These are phyloP conservation scores for Pestalotiopsis sp. DNA, from an alignment of 2,329 filamentous ascomycete species.

Conservation along the genomic window DNA sequence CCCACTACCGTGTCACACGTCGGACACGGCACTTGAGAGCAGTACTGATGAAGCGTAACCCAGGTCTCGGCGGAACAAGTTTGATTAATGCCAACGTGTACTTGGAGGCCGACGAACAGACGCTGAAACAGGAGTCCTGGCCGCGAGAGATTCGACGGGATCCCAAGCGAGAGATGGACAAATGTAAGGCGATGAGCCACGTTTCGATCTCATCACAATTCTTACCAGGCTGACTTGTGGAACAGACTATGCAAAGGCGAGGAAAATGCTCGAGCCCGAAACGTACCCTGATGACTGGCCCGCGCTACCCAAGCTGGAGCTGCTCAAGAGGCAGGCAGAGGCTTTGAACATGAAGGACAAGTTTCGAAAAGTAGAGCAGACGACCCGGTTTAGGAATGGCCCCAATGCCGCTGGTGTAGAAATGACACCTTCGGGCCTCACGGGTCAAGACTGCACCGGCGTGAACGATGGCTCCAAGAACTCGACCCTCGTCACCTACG, in stretches of 20 bases:
- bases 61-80: slow-evolving; percentile 66
- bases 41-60: slow-evolving; percentile 9
- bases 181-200: slow-evolving; percentile 45
- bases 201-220: slow-evolving; percentile 5
- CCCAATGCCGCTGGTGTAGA: slow-evolving; percentile 66
- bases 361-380: slow-evolving; percentile 61
- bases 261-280: slow-evolving; percentile 59
- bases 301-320: slow-evolving; percentile 56
- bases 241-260: slow-evolving; percentile 60
- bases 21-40: not conserved
- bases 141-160: slow-evolving; percentile 57
- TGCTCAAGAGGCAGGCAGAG: slow-evolving; percentile 60
- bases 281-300: slow-evolving; percentile 62
- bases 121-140: slow-evolving; percentile 58
- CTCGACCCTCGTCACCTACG: slow-evolving; percentile 67
- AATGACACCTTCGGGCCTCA: slow-evolving; percentile 62
- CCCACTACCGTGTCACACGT: not conserved
- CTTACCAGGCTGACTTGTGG: not conserved
- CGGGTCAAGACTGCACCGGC: slow-evolving; percentile 66
- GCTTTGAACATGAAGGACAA: slow-evolving; percentile 52
- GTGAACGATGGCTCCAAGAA: slow-evolving; percentile 71
- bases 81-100: slow-evolving; percentile 71
- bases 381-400: slow-evolving; percentile 63
- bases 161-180: slow-evolving; percentile 39
- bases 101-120: slow-evolving; percentile 58